A percentile compares a stretch with the other conserved stretches of the same genome.
Conservation (phyloP, 345 rosid species). For the Populus euphratica region DNA sequence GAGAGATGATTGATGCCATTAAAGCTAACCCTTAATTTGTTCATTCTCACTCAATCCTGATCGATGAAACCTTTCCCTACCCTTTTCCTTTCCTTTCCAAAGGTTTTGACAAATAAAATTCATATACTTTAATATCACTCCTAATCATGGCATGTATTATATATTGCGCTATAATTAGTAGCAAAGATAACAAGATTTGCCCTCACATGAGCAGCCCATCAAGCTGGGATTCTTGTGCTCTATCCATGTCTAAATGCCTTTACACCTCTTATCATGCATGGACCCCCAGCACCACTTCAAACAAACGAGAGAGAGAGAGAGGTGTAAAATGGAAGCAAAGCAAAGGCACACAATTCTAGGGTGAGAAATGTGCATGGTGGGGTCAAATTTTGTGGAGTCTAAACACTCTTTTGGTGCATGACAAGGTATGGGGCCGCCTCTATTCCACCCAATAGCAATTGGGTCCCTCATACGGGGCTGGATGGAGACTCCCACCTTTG, state of each 20-base stretch:
- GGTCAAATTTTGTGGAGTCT: conserved; percentile 13
- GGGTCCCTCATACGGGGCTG: conserved; percentile 29
- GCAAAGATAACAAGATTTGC: conserved; percentile 26
- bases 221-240: conserved; percentile 17
- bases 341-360: conserved; percentile 36
- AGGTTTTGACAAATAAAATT: conserved; percentile 32
- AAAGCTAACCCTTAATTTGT: background rate
- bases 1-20: conserved; percentile 6
- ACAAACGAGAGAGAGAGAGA: conserved; percentile 11
- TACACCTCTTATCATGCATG: conserved; percentile 41
- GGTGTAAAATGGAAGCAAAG: conserved; percentile 63
- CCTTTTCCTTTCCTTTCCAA: conserved; percentile 2
- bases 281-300: conserved; percentile 21
- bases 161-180: conserved; percentile 24
- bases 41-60: background rate
- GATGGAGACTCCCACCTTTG: conserved; percentile 24
- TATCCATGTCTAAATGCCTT: conserved; percentile 25
- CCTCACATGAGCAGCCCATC: conserved; percentile 20
- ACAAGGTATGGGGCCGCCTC: conserved; percentile 37
- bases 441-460: conserved; percentile 7
- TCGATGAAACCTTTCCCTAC: background rate
- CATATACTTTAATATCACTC: conserved; percentile 41
- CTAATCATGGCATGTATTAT: conserved; percentile 37
- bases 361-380: conserved; percentile 39
- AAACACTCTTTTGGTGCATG: conserved; percentile 44